phyloP scores from a whole-genome alignment of 352 stramenopile genomes.

The Phytopythium aichiense region DNA sequence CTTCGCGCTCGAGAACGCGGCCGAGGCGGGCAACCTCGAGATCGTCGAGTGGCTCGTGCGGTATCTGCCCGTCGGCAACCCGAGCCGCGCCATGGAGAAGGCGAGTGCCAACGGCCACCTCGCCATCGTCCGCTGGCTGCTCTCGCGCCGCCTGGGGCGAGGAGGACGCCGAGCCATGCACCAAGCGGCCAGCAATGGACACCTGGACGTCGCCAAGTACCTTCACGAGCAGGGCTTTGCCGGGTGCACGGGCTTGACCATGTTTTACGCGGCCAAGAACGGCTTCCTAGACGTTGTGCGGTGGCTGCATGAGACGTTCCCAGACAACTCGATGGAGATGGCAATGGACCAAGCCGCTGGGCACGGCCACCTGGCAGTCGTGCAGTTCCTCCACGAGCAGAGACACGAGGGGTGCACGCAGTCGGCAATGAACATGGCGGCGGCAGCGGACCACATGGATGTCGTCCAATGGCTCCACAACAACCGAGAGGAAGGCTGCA shows the following conservation, averaged over 20 bases:
- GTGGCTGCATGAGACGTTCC: conserved; percentile 21
- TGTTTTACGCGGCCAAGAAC: conserved; percentile 21
- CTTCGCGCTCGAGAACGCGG: conserved; percentile 29
- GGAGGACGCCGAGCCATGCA: conserved; percentile 24
- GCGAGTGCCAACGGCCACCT: conserved; percentile 23
- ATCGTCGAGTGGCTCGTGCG: conserved; percentile 30
- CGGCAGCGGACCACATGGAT: conserved; percentile 17
- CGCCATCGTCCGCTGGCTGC: conserved; percentile 24
- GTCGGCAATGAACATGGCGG: conserved; percentile 25
- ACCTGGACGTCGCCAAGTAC: conserved; percentile 20
- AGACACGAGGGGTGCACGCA: conserved; percentile 10
- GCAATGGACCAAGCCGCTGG: conserved; percentile 25
- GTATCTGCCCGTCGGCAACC: conserved; percentile 22
- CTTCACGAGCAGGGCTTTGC: conserved; percentile 18
- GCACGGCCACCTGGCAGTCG: conserved; percentile 17
- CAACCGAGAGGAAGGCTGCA: conserved; percentile 8
- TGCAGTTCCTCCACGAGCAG: conserved; percentile 17
- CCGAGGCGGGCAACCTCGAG: conserved; percentile 29
- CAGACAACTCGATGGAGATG: conserved; percentile 19
- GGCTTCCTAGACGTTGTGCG: conserved; percentile 24
- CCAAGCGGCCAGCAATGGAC: conserved; percentile 20
- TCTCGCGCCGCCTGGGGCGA: conserved; percentile 20
- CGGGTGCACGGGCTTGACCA: conserved; percentile 20
- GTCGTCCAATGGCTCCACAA: conserved; percentile 18
- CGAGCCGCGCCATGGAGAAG: conserved; percentile 25